phyloP scores from a whole-genome alignment of 2,329 filamentous ascomycete genomes.

The Emmonsia crescens region DNA sequence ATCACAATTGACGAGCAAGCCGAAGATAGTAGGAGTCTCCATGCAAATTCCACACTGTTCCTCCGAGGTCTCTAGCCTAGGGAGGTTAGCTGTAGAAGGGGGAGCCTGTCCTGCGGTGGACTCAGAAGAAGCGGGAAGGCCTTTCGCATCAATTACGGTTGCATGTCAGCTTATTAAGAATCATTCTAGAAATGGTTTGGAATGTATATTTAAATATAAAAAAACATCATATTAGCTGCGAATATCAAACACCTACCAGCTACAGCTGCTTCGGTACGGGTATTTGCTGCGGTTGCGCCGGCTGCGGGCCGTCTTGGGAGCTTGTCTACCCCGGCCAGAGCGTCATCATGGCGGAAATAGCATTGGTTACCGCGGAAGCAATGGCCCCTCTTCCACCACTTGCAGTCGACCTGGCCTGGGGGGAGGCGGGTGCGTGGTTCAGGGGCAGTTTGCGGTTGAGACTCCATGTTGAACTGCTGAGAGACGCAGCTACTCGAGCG shows the following conservation, averaged over 20 bases:
- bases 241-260: not conserved
- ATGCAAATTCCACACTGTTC: constrained; percentile 20
- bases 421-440: constrained; percentile 2
- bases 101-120: not conserved
- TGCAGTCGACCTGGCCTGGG: constrained; percentile 16
- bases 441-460: not conserved
- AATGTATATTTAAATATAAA: not conserved
- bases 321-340: constrained; percentile 12
- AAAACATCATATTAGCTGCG: not conserved
- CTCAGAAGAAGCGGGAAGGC: not conserved
- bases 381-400: constrained; percentile 19
- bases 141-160: not conserved
- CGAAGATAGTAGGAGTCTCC: constrained; percentile 19
- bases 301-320: not conserved
- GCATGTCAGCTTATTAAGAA: not conserved
- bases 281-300: not conserved
- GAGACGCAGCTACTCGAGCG: not conserved
- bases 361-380: constrained; percentile 16
- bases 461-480: constrained; percentile 1
- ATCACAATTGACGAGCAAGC: constrained; percentile 19
- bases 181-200: not conserved
- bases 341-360: constrained; percentile 17
- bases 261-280: not conserved
- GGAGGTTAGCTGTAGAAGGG: not conserved
- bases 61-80: not conserved